Evolutionary conservation across 345 rosid genomes (phyloP), one percentile per base, ranked within the genome.

Genomic region (Trapa bicornis): DNA sequence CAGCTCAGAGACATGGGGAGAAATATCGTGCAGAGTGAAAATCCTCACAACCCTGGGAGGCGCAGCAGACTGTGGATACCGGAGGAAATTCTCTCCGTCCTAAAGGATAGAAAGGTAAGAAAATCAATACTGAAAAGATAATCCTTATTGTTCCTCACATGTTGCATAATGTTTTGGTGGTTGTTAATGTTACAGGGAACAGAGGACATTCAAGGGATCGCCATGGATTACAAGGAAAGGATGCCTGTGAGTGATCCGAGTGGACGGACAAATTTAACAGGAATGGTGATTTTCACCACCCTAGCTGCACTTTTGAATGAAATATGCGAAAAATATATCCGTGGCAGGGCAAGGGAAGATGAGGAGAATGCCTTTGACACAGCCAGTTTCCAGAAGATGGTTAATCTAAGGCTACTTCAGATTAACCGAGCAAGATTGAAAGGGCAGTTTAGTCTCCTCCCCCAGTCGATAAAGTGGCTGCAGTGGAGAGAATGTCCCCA

Each of bases 1-100:
- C 89, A 79, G 65, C 73, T 91, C 32, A 77, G 76, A 64, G 94
- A 91, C 71, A 91, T 91, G 97, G 97, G 86, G 65, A 80, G 84
- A 69, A 79, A 84, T 62, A 80, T 91, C 33, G 89, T 74, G 62
- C 70, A 5, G 7, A 50, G 47, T 1, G 79, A 76, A 58, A 66
- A 1, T 39, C 56, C 17, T 1, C 15, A 0, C 1, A 77, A 78
- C 72, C 84, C 82, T n/a, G 75, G 82, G 60, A 69, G 53, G 73
- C 75, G 79, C 9, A 91, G 89, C 68, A 78, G 97, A 72, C 74
- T 91, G 22, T 87, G 85, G 93, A 82, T 84, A 71, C 81, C 62
- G 2, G 35, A 53, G 7, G 90, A 89, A 60, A 84, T 87, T 54
- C 36, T 78, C 66, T 43, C 64, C 4, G 67, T 82, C 61, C 78